Evolutionary conservation across 345 rosid species (phyloP).

Genomic region (Mallotus nudiflorus): DNA sequence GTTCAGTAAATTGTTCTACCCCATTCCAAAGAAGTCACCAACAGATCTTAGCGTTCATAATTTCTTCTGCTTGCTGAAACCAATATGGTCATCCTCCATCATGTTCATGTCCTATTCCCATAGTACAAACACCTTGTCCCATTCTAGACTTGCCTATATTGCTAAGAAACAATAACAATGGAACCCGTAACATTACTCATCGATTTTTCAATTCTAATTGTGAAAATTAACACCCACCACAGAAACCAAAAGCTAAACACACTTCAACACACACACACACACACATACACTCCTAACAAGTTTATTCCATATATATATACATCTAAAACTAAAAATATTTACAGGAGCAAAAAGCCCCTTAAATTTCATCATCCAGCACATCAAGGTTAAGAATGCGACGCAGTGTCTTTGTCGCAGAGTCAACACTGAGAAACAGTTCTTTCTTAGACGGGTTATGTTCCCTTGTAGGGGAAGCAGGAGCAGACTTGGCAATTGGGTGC

Average conservation of each 20-base stretch:
- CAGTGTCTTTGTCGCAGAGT: slow-evolving; percentile 79
- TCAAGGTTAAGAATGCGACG: slow-evolving; percentile 97
- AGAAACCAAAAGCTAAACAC: slow-evolving; percentile 28
- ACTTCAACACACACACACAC: slow-evolving; percentile 35
- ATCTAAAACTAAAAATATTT: slow-evolving; percentile 50
- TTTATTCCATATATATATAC: slow-evolving; percentile 60
- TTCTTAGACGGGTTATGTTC: slow-evolving; percentile 37
- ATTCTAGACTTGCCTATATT: slow-evolving; percentile 8
- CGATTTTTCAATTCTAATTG: slow-evolving; percentile 18
- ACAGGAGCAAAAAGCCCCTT: slow-evolving; percentile 47
- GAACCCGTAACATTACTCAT: slow-evolving; percentile 17
- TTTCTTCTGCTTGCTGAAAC: slow-evolving; percentile 25
- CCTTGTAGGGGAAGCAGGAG: slow-evolving; percentile 84
- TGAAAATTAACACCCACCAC: slow-evolving; percentile 41
- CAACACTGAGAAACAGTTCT: slow-evolving; percentile 53
- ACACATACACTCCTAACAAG: slow-evolving; percentile 34
- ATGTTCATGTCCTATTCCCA: slow-evolving; percentile 22
- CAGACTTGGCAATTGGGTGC: slow-evolving; percentile 66
- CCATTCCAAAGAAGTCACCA: slow-evolving; percentile 21
- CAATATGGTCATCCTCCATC: slow-evolving; percentile 19
- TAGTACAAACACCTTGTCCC: slow-evolving; percentile 10
- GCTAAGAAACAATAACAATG: slow-evolving; percentile 24
- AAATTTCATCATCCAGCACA: slow-evolving; percentile 50
- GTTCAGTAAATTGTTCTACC: slow-evolving; percentile 14
- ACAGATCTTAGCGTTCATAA: not conserved